Conservation (phyloP, 495 filamentous ascomycete species). For the Cudoniella acicularis region DNA sequence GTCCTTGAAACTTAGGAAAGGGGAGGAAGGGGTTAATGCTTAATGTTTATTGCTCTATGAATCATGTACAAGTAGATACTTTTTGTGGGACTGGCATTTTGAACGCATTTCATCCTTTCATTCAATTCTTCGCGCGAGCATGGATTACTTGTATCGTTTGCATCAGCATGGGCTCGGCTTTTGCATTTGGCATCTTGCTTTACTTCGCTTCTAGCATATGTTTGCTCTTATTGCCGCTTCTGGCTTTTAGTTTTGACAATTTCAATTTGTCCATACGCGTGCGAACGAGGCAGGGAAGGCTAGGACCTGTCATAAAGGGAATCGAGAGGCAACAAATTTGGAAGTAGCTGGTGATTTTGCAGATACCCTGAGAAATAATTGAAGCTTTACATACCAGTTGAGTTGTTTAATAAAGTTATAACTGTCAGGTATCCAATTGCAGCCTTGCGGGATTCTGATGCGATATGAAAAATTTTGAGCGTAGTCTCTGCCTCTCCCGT, state of each 20-base stretch:
- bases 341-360: no score
- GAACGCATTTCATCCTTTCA: not conserved
- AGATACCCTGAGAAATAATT: no score
- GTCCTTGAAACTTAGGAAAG: constrained; percentile 32
- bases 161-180: constrained; percentile 1
- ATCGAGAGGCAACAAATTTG: no score
- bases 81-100: not conserved
- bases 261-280: no score
- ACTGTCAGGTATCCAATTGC: no score
- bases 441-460: no score
- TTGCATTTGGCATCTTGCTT: not conserved
- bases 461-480: no score
- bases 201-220: not conserved
- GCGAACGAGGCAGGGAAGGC: no score
- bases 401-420: no score
- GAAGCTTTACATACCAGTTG: no score
- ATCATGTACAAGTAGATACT: constrained; percentile 7
- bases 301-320: no score
- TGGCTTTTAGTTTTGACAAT: not conserved
- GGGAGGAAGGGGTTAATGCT: not conserved
- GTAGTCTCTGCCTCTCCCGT: no score
- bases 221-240: not conserved
- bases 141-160: constrained; percentile 1
- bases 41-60: constrained; percentile 5
- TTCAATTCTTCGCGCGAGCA: not conserved